Evolutionary conservation across 257 asterid genomes (phyloP), one percentile per base, ranked within the genome.

Genomic region (Vinca minor): DNA sequence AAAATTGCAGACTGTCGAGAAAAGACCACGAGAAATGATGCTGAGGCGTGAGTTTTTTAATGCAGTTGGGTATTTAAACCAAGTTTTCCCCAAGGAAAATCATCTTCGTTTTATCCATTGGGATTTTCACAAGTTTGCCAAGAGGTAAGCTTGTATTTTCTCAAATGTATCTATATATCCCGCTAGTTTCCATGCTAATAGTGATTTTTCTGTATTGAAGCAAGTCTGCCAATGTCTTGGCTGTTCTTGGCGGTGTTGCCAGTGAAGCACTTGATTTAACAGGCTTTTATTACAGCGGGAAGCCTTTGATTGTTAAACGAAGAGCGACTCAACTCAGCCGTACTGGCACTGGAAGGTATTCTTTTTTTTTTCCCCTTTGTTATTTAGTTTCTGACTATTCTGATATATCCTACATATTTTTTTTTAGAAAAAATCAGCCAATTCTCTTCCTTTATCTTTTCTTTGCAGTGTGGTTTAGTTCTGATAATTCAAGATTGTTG

Each of bases 21-120:
- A 92, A 81, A 81, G 98, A 70, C 98, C 98, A 25, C 80, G 98
- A 72, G 98, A 92, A 77, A 92, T 92, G 98, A 92, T 92, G 98
- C 77, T 92, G 66, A 84, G 98, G 81, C 95, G 98, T 64, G 98
- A 92, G 81, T 92, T 92, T 79, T 83, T 93, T 34, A 77, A 87
- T 80, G 98, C 96, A 3, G 98, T 92, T 32, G 96, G 98, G 62
- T 92, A 92, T 80, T 87, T 92, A 39, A 92, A 92, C 79, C 98
- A 92, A 83, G 85, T 89, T 74, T 79, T 92, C 65, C 68, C 85
- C 5, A 89, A 85, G 75, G 98, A 89, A 50, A 79, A 78, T 68
- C 95, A 82, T 65, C 89, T 92, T 15, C 85, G 91, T 71, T 92
- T 92, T 71, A 89, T 92, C 68, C 98, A 92, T 66, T 92, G 98